These are phyloP conservation scores for Dendrobium catenatum DNA, from an alignment of 106 monocot species.

Conservation along the genomic window DNA sequence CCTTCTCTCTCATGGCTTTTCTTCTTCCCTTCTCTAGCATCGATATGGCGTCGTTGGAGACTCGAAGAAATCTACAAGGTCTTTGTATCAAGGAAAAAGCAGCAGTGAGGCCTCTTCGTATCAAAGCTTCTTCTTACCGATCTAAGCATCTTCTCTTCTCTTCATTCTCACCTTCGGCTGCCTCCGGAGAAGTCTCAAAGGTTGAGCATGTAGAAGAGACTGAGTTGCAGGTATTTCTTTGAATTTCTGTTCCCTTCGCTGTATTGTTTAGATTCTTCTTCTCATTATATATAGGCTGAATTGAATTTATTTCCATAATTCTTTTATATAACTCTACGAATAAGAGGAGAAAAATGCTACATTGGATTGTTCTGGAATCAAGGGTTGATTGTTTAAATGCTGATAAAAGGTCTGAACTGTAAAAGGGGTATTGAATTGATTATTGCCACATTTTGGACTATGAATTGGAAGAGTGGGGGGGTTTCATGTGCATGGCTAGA, in stretches of 20 bases:
- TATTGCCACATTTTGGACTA: not conserved
- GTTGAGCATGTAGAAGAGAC: not conserved
- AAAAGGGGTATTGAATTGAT: not conserved
- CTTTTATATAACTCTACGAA: not conserved
- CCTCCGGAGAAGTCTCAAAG: not conserved
- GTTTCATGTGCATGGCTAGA: not conserved
- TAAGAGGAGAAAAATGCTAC: not conserved
- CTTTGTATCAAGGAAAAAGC: not conserved
- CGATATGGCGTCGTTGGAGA: not conserved
- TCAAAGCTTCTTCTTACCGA: not conserved
- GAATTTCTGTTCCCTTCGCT: not conserved
- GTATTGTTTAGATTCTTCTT: not conserved
- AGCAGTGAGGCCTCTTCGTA: not conserved
- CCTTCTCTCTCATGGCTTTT: constrained; percentile 2
- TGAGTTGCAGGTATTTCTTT: constrained; percentile 1
- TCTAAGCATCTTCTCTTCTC: not conserved
- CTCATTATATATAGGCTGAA: not conserved
- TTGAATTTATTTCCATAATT: not conserved
- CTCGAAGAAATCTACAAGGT: not conserved
- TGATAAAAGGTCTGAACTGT: not conserved
- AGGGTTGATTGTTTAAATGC: not conserved
- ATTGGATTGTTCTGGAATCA: not conserved
- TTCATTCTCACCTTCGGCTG: not conserved
- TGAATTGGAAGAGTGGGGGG: not conserved
- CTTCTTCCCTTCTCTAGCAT: not conserved